phyloP scores from a whole-genome alignment of 164 flowering plant species.

The Saururus chinensis region DNA sequence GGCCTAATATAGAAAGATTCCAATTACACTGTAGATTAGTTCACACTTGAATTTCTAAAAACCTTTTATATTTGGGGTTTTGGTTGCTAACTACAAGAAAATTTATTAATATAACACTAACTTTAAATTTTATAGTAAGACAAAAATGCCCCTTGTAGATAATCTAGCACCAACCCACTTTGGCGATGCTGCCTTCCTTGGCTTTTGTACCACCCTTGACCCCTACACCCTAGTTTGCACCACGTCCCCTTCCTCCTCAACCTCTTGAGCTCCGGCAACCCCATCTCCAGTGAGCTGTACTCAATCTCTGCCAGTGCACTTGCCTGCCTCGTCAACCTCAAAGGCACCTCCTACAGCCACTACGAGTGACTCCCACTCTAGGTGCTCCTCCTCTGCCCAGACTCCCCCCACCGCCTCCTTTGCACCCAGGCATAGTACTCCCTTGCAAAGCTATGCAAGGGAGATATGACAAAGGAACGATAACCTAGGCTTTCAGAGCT shows the following conservation, averaged over 20 bases:
- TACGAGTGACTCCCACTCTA: slow-evolving; percentile 68
- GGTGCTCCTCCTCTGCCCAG: slow-evolving; percentile 29
- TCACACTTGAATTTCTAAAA: no score
- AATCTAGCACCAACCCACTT: slow-evolving; percentile 27
- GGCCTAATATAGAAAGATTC: no score
- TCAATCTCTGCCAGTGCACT: slow-evolving; percentile 61
- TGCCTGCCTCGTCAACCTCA: slow-evolving; percentile 49
- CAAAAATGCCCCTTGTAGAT: no score
- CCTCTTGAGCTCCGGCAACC: slow-evolving; percentile 51
- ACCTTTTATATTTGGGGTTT: no score
- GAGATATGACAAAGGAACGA: slow-evolving; percentile 64
- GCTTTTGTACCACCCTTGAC: no score
- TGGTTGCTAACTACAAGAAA: no score
- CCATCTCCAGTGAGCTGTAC: no score
- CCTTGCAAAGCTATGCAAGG: slow-evolving; percentile 50
- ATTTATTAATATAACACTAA: no score
- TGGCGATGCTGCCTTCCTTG: slow-evolving; percentile 55
- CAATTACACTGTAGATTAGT: no score
- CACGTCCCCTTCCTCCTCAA: slow-evolving; percentile 81
- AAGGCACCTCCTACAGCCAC: slow-evolving; percentile 34
- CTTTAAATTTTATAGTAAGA: no score
- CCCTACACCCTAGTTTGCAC: slow-evolving; percentile 23
- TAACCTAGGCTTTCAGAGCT: slow-evolving; percentile 29
- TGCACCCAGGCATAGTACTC: slow-evolving; percentile 65
- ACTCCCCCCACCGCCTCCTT: slow-evolving; percentile 1